Conservation (phyloP, 2,329 filamentous ascomycete genomes). For the Xylaria sp. region DNA sequence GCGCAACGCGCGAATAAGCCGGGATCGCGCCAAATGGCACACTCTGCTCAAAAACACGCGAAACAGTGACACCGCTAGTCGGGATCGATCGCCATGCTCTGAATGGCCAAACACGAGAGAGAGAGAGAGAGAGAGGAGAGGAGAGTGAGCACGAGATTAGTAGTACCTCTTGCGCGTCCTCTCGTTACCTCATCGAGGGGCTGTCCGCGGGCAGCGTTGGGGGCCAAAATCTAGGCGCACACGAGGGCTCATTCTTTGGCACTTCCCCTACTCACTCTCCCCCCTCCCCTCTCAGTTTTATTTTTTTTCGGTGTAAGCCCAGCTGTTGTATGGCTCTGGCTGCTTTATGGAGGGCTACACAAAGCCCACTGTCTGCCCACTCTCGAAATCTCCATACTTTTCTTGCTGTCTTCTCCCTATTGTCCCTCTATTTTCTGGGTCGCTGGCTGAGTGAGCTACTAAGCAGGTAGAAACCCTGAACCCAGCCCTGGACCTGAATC, state of each 20-base stretch:
- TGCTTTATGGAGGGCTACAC: constrained; percentile 45
- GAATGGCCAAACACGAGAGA: constrained; percentile 26
- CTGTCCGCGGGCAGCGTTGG: constrained; percentile 36
- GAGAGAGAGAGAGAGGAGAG: not conserved
- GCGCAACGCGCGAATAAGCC: constrained; percentile 37
- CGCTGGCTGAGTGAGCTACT: not conserved
- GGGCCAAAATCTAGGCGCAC: constrained; percentile 36
- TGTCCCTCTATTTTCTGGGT: constrained; percentile 3
- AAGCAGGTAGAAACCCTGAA: constrained; percentile 4
- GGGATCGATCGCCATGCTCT: constrained; percentile 30
- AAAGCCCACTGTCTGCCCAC: constrained; percentile 41
- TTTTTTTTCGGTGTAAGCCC: constrained; percentile 46
- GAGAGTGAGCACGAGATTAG: not conserved
- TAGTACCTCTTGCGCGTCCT: constrained; percentile 26
- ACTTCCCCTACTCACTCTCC: not conserved
- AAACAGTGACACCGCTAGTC: constrained; percentile 31
- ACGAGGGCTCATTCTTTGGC: constrained; percentile 28
- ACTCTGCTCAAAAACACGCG: constrained; percentile 9
- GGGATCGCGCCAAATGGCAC: constrained; percentile 27
- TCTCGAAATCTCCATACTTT: constrained; percentile 36
- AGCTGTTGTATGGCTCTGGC: constrained; percentile 36
- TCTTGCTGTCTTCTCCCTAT: constrained; percentile 27
- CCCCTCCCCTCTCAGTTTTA: no score
- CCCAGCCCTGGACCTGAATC: constrained; percentile 8
- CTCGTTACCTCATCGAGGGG: not conserved